phyloP scores from a whole-genome alignment of 768 basidiomycete genomes.

The Lactarius trivialis region DNA sequence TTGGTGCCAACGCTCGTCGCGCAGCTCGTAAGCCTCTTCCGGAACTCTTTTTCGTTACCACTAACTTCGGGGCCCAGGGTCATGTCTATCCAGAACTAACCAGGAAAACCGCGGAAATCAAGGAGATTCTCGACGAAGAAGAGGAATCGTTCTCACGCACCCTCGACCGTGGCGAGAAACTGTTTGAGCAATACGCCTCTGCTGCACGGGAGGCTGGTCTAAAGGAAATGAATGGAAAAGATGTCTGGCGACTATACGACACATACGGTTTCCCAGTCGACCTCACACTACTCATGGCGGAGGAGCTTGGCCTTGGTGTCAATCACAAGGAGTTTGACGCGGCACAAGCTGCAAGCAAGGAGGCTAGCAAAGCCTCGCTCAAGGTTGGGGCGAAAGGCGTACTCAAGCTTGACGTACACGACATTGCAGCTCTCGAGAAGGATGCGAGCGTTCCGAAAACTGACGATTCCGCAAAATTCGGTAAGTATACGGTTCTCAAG shows the following conservation, averaged over 20 bases:
- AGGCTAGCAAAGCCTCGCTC: conserved; percentile 79
- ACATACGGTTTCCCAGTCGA: conserved; percentile 99
- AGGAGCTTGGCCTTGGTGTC: conserved; percentile 77
- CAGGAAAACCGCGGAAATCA: conserved; percentile 73
- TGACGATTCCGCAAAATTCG: conserved; percentile 86
- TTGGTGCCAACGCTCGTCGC: conserved; percentile 86
- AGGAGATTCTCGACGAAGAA: conserved; percentile 95
- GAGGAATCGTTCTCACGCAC: conserved; percentile 98
- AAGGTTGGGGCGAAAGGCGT: conserved; percentile 63
- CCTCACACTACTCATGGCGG: conserved; percentile 93
- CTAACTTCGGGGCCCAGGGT: conserved; percentile 43
- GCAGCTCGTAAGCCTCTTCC: conserved; percentile 57
- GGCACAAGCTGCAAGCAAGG: conserved; percentile 82
- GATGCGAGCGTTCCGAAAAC: conserved; percentile 78
- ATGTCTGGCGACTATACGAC: conserved; percentile 96
- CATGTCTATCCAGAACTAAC: conserved; percentile 89
- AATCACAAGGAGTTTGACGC: conserved; percentile 86
- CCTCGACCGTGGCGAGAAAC: conserved; percentile 90
- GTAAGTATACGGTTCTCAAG: conserved; percentile 40
- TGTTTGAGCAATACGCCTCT: conserved; percentile 84
- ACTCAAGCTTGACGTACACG: conserved; percentile 93
- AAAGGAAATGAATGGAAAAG: conserved; percentile 74
- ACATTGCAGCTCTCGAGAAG: conserved; percentile 80
- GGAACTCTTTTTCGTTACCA: not conserved
- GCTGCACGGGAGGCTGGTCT: conserved; percentile 55